These are phyloP conservation scores for Chaetothyriales sp. DNA, from an alignment of 2,329 filamentous ascomycete genomes.

Conservation along the genomic window DNA sequence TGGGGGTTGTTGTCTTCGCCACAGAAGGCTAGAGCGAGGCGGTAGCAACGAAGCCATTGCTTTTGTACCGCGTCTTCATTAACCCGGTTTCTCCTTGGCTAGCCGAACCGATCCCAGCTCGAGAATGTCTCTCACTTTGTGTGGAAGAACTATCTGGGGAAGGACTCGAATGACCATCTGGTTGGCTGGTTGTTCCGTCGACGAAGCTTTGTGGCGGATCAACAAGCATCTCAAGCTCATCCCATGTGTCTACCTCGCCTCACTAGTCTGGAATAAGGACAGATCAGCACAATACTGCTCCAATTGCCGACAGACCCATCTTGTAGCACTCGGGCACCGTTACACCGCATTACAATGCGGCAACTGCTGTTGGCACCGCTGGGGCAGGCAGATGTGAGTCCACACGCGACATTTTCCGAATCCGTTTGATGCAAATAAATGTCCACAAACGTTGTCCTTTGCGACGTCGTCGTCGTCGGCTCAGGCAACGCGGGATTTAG, in stretches of 20 bases:
- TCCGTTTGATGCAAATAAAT: not conserved
- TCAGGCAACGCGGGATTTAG: conserved; percentile 52
- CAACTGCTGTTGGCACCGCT: too few species aligned
- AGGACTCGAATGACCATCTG: not conserved
- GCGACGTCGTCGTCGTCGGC: conserved; percentile 41
- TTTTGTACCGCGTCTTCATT: not conserved
- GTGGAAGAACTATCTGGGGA: not conserved
- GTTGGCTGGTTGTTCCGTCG: not conserved
- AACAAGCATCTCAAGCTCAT: not conserved
- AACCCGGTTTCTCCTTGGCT: too few species aligned
- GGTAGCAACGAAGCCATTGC: not conserved
- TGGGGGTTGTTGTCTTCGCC: not conserved
- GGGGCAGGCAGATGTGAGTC: too few species aligned
- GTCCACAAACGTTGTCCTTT: not conserved
- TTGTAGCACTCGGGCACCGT: too few species aligned
- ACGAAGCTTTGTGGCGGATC: not conserved
- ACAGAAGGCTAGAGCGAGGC: not conserved
- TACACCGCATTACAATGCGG: too few species aligned
- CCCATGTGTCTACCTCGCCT: too few species aligned
- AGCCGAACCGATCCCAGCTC: not conserved
- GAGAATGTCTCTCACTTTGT: not conserved
- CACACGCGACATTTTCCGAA: not conserved
- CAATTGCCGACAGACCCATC: too few species aligned
- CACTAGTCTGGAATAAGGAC: too few species aligned
- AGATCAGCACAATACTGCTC: too few species aligned